Conservation (phyloP, 2,329 filamentous ascomycete genomes). For the Aspergillus floridensis region DNA sequence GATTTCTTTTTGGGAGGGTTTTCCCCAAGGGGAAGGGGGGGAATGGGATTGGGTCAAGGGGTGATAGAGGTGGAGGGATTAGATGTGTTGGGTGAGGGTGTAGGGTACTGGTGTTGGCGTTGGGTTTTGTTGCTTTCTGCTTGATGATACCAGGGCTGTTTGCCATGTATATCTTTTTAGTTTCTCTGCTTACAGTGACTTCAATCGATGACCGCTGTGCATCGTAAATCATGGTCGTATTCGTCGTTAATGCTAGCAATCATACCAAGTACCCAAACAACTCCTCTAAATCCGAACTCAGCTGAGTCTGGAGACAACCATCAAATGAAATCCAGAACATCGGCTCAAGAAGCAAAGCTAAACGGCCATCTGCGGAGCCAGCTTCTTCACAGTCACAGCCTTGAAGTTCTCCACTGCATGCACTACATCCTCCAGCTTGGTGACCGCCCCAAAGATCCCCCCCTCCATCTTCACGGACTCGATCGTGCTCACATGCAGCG, state of each 20-base stretch:
- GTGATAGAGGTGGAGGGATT: too few relatives aligned
- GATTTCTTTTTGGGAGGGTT: slow-evolving; percentile 22
- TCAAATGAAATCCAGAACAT: slow-evolving; percentile 1
- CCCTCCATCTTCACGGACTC: slow-evolving; percentile 49
- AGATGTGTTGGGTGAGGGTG: not conserved
- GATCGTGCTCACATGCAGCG: slow-evolving; percentile 42
- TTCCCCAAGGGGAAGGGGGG: too few relatives aligned
- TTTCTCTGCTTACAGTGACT: too few relatives aligned
- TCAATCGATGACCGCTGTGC: not conserved
- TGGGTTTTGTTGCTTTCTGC: not conserved
- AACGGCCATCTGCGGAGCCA: slow-evolving; percentile 40
- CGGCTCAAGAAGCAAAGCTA: slow-evolving; percentile 8
- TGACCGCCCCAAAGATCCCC: slow-evolving; percentile 45
- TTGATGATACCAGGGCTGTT: not conserved
- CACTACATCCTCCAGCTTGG: slow-evolving; percentile 40
- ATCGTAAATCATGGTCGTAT: slow-evolving; percentile 3
- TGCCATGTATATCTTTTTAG: not conserved
- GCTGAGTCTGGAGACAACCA: not conserved
- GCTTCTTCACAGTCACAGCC: slow-evolving; percentile 41
- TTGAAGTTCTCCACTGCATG: slow-evolving; percentile 45
- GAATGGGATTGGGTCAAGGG: not conserved
- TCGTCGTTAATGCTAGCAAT: not conserved
- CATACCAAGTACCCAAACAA: not conserved
- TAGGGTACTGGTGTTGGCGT: not conserved
- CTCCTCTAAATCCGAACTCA: not conserved